A percentile compares a stretch with the other conserved stretches of the same genome.
Conservation (phyloP, 2,329 filamentous ascomycete genomes). For the Microascus cirrosus region DNA sequence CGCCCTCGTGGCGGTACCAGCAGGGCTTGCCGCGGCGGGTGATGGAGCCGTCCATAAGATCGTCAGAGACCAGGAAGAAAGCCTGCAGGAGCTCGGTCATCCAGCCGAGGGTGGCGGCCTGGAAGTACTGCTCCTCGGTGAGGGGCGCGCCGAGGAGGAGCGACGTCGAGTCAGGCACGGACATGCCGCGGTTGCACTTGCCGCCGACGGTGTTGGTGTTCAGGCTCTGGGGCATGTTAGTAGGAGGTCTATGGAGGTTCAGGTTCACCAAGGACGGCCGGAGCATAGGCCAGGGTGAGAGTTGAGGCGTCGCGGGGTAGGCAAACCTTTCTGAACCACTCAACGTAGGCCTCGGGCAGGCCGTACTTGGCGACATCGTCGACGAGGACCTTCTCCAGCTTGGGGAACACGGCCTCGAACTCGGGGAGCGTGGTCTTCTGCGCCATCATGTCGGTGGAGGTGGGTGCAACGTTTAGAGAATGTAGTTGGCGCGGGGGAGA, state of each 20-base stretch:
- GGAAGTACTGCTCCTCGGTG: conserved; percentile 74
- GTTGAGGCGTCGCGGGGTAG: not conserved
- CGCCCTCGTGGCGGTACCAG: conserved; percentile 85
- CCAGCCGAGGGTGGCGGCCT: conserved; percentile 84
- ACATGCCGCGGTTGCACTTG: conserved; percentile 99
- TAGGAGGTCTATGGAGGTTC: conserved; percentile 3
- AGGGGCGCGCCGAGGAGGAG: conserved; percentile 64
- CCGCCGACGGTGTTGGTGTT: conserved; percentile 82
- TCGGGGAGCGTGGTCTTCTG: conserved; percentile 69
- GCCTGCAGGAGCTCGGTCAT: conserved; percentile 96
- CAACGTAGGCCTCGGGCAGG: conserved; percentile 65
- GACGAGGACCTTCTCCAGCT: conserved; percentile 71
- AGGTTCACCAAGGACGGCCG: too few species aligned
- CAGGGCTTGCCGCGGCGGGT: conserved; percentile 90
- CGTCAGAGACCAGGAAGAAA: conserved; percentile 96
- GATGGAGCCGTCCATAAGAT: conserved; percentile 96
- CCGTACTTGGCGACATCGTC: conserved; percentile 73
- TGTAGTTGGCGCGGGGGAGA: not conserved
- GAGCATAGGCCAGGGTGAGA: not conserved
- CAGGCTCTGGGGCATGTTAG: conserved; percentile 41
- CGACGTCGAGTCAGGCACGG: conserved; percentile 82
- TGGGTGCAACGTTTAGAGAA: not conserved
- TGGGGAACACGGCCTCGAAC: conserved; percentile 85
- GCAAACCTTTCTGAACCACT: conserved; percentile 77
- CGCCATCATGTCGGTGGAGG: conserved; percentile 30